phyloP scores from a whole-genome alignment of 208 protist genomes.

The Wallacemonas sp. region DNA sequence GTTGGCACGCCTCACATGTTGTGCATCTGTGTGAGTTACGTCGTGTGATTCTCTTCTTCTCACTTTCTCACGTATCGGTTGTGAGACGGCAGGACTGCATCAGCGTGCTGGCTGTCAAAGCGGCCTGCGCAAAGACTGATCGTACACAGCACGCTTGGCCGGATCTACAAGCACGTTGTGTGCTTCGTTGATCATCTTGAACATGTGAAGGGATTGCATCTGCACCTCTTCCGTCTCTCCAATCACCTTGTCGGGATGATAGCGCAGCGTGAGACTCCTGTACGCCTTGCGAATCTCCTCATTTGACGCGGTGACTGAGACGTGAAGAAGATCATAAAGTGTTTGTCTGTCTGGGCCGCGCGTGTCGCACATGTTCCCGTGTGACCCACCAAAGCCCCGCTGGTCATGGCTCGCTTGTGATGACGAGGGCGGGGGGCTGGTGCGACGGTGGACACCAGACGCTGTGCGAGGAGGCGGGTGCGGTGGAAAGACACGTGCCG shows the following conservation, averaged over 20 bases:
- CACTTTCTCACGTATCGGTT: too few species aligned
- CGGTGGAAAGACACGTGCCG: background rate
- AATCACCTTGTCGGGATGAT: constrained; percentile 81
- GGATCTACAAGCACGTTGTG: constrained; percentile 94
- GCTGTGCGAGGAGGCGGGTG: too few species aligned
- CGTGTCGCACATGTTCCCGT: too few species aligned
- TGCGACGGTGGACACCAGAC: too few species aligned
- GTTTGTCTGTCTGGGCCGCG: constrained; percentile 14
- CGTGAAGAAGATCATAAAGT: constrained; percentile 69
- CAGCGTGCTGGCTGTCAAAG: constrained; percentile 2
- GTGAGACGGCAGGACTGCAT: too few species aligned
- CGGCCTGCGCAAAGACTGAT: constrained; percentile 47
- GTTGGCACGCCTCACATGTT: too few species aligned
- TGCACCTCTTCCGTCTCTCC: constrained; percentile 34
- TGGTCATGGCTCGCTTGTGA: too few species aligned
- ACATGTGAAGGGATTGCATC: constrained; percentile 56
- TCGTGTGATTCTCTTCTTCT: too few species aligned
- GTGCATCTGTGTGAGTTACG: too few species aligned
- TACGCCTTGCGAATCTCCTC: constrained; percentile 63
- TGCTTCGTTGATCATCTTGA: constrained; percentile 94
- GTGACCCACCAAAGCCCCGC: too few species aligned
- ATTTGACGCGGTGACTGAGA: constrained; percentile 30
- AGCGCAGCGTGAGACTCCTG: constrained; percentile 65
- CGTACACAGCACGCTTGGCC: constrained; percentile 93
- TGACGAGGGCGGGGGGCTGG: too few species aligned